Evolutionary conservation across 192 early-diverging fungal genomes (phyloP).

Genomic region (Backusella parvicylindrica): DNA sequence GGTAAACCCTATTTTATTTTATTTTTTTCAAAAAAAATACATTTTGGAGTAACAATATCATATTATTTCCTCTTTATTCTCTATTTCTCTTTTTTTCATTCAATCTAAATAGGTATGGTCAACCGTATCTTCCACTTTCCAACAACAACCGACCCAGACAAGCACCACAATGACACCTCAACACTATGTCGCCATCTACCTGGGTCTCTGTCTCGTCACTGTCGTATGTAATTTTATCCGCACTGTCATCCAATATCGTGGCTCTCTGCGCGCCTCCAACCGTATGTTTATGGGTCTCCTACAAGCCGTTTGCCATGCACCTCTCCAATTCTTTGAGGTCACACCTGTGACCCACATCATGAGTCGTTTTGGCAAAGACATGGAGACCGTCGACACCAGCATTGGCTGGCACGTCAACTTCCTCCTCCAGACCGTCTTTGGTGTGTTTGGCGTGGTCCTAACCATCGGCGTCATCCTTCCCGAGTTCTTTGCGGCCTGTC

Average conservation of each 20-base stretch:
- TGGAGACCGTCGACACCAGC: conserved; percentile 66
- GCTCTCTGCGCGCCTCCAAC: conserved; percentile 53
- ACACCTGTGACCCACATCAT: conserved; percentile 78
- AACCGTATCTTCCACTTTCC: neutral
- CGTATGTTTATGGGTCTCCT: conserved; percentile 53
- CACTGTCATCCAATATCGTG: conserved; percentile 42
- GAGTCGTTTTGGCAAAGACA: conserved; percentile 82
- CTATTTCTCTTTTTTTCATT: neutral
- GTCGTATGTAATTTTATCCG: conserved; percentile 53
- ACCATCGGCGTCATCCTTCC: conserved; percentile 47
- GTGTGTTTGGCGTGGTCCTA: conserved; percentile 41
- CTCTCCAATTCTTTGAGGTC: conserved; percentile 76
- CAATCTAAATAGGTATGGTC: conserved; percentile 19
- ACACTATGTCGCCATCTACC: conserved; percentile 22
- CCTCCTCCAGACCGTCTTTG: conserved; percentile 41
- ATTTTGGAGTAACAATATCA: neutral
- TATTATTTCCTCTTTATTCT: neutral
- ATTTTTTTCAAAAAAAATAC: neutral
- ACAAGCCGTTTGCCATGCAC: conserved; percentile 54
- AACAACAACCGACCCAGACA: neutral
- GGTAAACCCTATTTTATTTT: conserved; percentile 17
- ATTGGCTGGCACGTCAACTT: conserved; percentile 33
- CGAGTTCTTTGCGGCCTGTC: conserved; percentile 32
- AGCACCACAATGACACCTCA: neutral
- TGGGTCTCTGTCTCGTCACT: conserved; percentile 13